Conservation (phyloP, 768 basidiomycete genomes). For the Fistulinella prunicolor region DNA sequence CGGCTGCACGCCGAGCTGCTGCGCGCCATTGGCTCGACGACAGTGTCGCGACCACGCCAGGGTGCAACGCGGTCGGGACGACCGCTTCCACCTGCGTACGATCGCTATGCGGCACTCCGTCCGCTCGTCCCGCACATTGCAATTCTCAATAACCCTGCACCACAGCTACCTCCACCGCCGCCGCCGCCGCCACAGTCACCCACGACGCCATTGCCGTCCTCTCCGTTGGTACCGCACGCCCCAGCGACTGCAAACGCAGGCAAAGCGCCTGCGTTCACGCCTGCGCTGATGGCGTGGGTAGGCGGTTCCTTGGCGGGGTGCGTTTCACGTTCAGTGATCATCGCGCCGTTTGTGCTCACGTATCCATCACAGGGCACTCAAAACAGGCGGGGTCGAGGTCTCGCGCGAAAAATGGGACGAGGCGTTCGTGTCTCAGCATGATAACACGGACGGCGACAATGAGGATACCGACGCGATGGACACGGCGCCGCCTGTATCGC, state of each 20-base stretch:
- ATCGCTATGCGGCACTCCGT: conserved; percentile 73
- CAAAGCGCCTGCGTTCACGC: conserved; percentile 83
- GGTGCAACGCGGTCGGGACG: conserved; percentile 35
- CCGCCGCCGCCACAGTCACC: conserved; percentile 41
- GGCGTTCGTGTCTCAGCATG: conserved; percentile 40
- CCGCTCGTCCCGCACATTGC: conserved; percentile 70
- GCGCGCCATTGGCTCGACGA: conserved; percentile 49
- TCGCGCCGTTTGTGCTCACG: too few species aligned
- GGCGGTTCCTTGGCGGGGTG: conserved; percentile 93
- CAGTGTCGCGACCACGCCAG: conserved; percentile 30
- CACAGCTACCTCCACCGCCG: conserved; percentile 32
- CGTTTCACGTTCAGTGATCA: too few species aligned
- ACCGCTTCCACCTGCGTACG: conserved; percentile 51
- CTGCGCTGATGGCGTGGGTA: conserved; percentile 83
- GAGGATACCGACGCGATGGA: conserved; percentile 41
- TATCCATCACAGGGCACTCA: conserved; percentile 58
- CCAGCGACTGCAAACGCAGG: conserved; percentile 67
- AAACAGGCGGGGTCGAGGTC: conserved; percentile 83
- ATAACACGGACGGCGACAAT: conserved; percentile 36
- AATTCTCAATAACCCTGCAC: conserved; percentile 82
- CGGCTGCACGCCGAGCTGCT: conserved; percentile 80
- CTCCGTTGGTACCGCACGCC: too few species aligned
- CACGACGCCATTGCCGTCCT: conserved; percentile 41
- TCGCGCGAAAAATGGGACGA: conserved; percentile 86
- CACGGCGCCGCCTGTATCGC: conserved; percentile 5